Conservation (phyloP, 2,329 filamentous ascomycete species). For the Eurotiales sp. region DNA sequence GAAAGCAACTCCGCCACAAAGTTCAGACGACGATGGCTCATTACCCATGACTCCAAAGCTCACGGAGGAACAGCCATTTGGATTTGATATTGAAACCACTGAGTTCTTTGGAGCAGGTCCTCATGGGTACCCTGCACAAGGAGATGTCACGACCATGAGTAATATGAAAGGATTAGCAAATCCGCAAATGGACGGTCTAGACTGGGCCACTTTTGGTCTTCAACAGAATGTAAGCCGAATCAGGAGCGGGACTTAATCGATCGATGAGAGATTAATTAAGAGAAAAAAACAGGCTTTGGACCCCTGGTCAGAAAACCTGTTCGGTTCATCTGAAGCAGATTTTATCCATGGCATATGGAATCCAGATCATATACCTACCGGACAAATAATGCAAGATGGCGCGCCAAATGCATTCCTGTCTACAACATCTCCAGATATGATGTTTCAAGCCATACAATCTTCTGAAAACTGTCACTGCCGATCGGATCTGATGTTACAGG, state of each 20-base stretch:
- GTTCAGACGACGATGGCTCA: neutral
- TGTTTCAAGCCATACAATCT: neutral
- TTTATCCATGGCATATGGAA: neutral
- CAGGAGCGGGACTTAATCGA: neutral
- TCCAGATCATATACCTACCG: neutral
- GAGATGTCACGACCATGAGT: neutral
- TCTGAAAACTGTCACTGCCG: conserved; percentile 12
- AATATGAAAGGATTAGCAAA: neutral
- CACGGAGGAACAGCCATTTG: neutral
- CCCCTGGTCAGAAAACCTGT: neutral
- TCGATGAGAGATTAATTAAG: neutral
- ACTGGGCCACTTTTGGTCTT: neutral
- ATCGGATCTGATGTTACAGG: conserved; percentile 14
- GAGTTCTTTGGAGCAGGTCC: neutral
- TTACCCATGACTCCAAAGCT: neutral
- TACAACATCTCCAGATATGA: neutral
- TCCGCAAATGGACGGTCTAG: neutral
- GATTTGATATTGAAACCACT: neutral
- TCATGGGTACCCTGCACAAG: neutral
- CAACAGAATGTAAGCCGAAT: neutral
- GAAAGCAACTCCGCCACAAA: neutral
- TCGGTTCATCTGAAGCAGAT: neutral
- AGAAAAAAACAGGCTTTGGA: neutral
- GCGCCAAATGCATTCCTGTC: neutral
- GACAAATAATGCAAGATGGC: neutral